Percentiles rank a stretch among this genome's conserved stretches.
These are phyloP conservation scores for Neolentinus lepideus DNA, from an alignment of 1,284 basidiomycete species.

Conservation along the genomic window DNA sequence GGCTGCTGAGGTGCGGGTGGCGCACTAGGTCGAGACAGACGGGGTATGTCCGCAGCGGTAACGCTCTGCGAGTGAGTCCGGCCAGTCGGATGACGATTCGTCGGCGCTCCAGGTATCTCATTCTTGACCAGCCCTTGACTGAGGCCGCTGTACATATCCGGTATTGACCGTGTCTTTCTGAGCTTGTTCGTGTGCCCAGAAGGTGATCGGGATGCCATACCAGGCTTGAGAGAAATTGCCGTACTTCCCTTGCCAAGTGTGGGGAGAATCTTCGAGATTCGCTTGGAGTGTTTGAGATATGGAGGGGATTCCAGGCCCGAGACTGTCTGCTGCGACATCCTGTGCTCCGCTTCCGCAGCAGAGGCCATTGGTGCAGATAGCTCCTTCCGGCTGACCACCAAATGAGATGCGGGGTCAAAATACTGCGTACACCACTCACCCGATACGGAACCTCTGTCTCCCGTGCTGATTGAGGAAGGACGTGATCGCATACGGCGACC, in stretches of 20 bases:
- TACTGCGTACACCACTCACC: slow-evolving; percentile 36
- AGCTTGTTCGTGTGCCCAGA: slow-evolving; percentile 36
- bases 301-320: background rate
- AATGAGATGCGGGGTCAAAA: slow-evolving; percentile 1
- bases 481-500: slow-evolving; percentile 73
- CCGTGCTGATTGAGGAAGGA: slow-evolving; percentile 74
- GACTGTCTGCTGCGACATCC: background rate
- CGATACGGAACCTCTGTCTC: slow-evolving; percentile 64
- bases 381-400: slow-evolving; percentile 34
- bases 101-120: slow-evolving; percentile 13
- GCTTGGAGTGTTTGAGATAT: background rate
- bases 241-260: background rate
- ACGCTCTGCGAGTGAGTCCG: slow-evolving; percentile 73
- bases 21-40: slow-evolving; percentile 15
- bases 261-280: background rate
- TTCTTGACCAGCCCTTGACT: slow-evolving; percentile 10
- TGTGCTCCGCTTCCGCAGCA: background rate
- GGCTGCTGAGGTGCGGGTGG: slow-evolving; percentile 15
- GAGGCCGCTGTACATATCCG: slow-evolving; percentile 33
- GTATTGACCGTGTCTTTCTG: slow-evolving; percentile 65
- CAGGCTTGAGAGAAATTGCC: background rate
- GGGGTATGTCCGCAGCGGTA: slow-evolving; percentile 58
- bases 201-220: background rate
- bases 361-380: slow-evolving; percentile 35
- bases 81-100: slow-evolving; percentile 28